Conservation (phyloP, 2,329 filamentous ascomycete species). For the Thermoascus crustaceus region DNA sequence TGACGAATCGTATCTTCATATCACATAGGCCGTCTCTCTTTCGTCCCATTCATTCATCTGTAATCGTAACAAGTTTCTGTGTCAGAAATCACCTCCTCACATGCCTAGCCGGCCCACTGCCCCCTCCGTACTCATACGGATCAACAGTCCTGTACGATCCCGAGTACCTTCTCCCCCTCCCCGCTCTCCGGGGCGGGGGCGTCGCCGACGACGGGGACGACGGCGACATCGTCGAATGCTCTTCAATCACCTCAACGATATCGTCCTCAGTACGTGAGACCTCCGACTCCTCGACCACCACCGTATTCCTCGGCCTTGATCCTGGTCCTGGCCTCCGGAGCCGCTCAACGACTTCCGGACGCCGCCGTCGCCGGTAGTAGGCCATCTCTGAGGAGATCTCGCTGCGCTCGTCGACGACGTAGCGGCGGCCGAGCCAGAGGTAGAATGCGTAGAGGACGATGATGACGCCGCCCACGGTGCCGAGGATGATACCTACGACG, state of each 20-base stretch:
- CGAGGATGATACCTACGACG: conserved; percentile 51
- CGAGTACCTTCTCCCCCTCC: conserved; percentile 26
- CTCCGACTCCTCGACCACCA: conserved; percentile 27
- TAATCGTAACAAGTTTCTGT: too few relatives aligned
- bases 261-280: conserved; percentile 36
- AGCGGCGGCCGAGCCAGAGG: conserved; percentile 36
- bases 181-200: conserved; percentile 29
- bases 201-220: conserved; percentile 29
- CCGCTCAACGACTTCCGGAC: conserved; percentile 26
- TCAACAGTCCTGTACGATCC: conserved; percentile 45
- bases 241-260: conserved; percentile 53
- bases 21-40: too few relatives aligned
- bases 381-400: too few relatives aligned
- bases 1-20: too few relatives aligned
- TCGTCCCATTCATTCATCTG: too few relatives aligned
- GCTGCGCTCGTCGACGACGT: conserved; percentile 22
- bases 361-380: conserved; percentile 12
- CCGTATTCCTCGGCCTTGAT: conserved; percentile 14
- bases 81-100: conserved; percentile 12
- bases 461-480: conserved; percentile 44
- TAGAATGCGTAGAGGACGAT: conserved; percentile 47
- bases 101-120: conserved; percentile 13
- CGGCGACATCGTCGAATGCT: conserved; percentile 35
- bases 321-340: conserved; percentile 18
- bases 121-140: conserved; percentile 31